phyloP scores from a whole-genome alignment of 441 rosid species.

The Corymbia citriodora region DNA sequence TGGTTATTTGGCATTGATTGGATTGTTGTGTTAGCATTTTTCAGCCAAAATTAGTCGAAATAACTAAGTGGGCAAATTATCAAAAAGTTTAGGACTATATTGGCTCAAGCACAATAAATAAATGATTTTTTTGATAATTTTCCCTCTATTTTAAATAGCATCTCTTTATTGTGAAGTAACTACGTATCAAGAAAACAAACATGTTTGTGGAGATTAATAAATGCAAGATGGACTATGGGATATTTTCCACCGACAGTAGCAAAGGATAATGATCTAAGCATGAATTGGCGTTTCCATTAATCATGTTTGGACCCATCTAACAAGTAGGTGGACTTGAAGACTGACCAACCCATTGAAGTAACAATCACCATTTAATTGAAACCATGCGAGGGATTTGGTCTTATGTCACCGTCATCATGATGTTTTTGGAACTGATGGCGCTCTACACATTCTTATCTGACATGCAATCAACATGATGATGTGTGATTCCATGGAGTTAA shows the following conservation, averaged over 20 bases:
- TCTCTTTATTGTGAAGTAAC: background rate
- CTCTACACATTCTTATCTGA: background rate
- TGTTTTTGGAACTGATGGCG: background rate
- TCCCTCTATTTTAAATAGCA: background rate
- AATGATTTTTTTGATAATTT: too few species aligned
- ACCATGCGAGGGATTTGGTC: background rate
- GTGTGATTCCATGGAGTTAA: background rate
- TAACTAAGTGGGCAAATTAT: too few species aligned
- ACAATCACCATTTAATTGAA: background rate
- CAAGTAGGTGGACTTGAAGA: background rate
- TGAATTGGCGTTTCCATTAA: background rate
- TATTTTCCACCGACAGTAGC: background rate
- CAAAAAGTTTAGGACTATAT: too few species aligned
- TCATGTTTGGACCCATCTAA: background rate
- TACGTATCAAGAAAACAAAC: background rate
- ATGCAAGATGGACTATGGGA: background rate
- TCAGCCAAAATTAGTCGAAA: fast-evolving
- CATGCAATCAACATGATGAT: background rate
- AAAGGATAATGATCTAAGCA: background rate
- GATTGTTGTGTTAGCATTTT: fast-evolving
- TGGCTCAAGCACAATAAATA: background rate
- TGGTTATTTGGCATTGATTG: fast-evolving
- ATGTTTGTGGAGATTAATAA: background rate
- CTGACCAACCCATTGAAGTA: background rate
- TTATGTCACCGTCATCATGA: background rate